These are phyloP conservation scores for Aspergillus phoenicis DNA, from an alignment of 2,329 filamentous ascomycete species.

Conservation along the genomic window DNA sequence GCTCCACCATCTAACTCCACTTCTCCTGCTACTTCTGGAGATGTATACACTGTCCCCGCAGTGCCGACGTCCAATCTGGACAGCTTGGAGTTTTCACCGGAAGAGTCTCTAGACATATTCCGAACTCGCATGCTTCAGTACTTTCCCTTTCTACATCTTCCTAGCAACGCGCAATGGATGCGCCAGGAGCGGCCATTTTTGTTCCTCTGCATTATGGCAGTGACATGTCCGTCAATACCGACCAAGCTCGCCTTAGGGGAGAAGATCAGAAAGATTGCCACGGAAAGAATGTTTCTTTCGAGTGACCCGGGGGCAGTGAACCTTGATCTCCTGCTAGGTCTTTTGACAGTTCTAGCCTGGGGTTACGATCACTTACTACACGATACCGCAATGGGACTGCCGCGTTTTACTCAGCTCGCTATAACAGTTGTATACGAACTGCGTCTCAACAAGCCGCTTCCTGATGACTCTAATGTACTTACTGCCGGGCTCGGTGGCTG, in stretches of 20 bases:
- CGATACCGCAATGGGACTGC: neutral
- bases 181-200: neutral
- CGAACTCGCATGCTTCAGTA: neutral
- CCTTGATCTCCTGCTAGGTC: neutral
- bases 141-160: neutral
- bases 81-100: neutral
- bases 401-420: neutral
- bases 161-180: neutral
- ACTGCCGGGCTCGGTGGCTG: neutral
- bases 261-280: neutral
- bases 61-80: neutral
- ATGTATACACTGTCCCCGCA: neutral
- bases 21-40: neutral
- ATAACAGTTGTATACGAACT: neutral
- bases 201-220: neutral
- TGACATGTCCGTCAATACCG: neutral
- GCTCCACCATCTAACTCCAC: neutral
- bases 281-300: neutral
- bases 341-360: neutral
- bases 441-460: neutral
- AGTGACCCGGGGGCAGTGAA: neutral
- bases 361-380: neutral
- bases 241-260: neutral
- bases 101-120: neutral
- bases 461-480: neutral